Evolutionary conservation across 345 rosid species (phyloP).

Genomic region (Salix koriyanagi): DNA sequence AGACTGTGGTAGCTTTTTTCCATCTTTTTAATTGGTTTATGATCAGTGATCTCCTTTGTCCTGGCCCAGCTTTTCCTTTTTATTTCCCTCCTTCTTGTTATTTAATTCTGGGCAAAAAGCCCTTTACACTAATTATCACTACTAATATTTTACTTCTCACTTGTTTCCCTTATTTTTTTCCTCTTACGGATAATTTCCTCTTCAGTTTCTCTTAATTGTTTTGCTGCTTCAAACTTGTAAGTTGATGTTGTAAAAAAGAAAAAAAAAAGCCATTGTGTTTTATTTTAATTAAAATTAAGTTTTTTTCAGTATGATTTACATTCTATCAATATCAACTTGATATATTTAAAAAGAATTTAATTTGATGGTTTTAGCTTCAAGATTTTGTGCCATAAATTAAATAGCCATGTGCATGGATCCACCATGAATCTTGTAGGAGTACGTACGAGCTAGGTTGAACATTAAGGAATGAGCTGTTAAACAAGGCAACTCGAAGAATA

Average conservation of each 20-base stretch:
- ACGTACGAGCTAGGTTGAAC: too few relatives aligned
- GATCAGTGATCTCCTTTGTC: constrained; percentile 1
- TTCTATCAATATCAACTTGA: too few relatives aligned
- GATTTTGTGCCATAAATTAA: too few relatives aligned
- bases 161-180: not conserved
- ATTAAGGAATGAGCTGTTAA: too few relatives aligned
- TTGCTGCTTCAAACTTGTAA: not conserved
- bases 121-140: not conserved
- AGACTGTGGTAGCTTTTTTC: constrained; percentile 7
- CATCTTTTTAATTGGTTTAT: not conserved
- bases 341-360: too few relatives aligned
- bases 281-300: too few relatives aligned
- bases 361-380: too few relatives aligned
- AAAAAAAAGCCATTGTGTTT: not conserved
- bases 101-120: constrained; percentile 10
- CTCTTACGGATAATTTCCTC: not conserved
- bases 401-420: too few relatives aligned
- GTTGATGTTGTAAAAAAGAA: too few relatives aligned
- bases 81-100: constrained; percentile 1
- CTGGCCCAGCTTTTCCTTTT: constrained; percentile 6
- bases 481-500: too few relatives aligned
- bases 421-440: too few relatives aligned
- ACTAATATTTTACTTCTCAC: not conserved
- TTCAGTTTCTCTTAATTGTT: not conserved
- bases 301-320: too few relatives aligned